Conservation (phyloP, 495 filamentous ascomycete genomes). For the Aspergillus nanangensis region DNA sequence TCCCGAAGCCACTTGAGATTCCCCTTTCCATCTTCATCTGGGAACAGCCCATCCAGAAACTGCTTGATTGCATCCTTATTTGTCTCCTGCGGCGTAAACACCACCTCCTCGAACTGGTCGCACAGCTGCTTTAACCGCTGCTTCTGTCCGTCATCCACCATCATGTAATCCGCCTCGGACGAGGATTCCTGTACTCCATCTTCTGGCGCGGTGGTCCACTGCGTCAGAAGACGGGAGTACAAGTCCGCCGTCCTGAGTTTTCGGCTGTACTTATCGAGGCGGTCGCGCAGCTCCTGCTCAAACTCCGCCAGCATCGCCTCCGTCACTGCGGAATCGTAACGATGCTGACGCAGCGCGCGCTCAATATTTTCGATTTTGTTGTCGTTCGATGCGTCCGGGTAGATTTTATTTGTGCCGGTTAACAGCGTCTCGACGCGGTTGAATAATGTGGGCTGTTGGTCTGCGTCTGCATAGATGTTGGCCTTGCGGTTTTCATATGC, state of each 20-base stretch:
- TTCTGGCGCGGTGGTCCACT: conserved; percentile 42
- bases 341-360: conserved; percentile 21
- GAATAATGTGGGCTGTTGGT: not conserved
- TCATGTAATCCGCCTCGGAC: conserved; percentile 16
- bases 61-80: conserved; percentile 32
- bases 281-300: conserved; percentile 37
- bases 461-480: conserved; percentile 5
- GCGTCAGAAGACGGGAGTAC: conserved; percentile 53
- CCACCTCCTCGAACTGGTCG: conserved; percentile 46
- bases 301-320: conserved; percentile 27
- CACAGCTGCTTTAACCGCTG: conserved; percentile 20
- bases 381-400: conserved; percentile 7
- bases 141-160: conserved; percentile 25
- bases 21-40: conserved; percentile 16
- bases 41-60: conserved; percentile 46
- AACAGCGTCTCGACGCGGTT: conserved; percentile 12
- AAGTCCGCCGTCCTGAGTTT: conserved; percentile 51
- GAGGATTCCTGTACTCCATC: not conserved
- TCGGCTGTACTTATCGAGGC: conserved; percentile 42
- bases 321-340: conserved; percentile 38
- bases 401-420: conserved; percentile 7
- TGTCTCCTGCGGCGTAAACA: conserved; percentile 44
- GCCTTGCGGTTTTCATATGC: conserved; percentile 40
- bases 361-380: not conserved
- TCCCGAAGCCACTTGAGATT: conserved; percentile 24